Percentiles rank a stretch among this genome's conserved stretches.
Conservation (phyloP, 2,329 filamentous ascomycete genomes). For the Coleophoma eucalyptorum region DNA sequence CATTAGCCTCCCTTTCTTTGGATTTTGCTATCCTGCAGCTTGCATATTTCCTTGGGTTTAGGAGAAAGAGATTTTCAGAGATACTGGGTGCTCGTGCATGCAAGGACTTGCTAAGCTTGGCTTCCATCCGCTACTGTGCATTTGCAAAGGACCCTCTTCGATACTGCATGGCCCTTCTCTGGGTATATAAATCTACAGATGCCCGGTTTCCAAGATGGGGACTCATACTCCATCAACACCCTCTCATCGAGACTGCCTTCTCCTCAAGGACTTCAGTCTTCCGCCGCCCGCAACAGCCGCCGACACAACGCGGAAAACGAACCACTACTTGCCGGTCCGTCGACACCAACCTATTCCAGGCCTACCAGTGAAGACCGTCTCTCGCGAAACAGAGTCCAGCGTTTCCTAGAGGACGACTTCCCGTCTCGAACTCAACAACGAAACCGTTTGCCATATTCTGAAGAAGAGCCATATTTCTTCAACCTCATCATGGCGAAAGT, state of each 20-base stretch:
- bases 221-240: not conserved
- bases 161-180: not conserved
- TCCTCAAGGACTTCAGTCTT: not conserved
- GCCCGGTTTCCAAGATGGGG: not conserved
- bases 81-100: too few species aligned
- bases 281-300: not conserved
- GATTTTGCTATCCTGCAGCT: too few species aligned
- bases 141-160: too few species aligned
- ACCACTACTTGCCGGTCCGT: slow-evolving; percentile 15
- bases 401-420: not conserved
- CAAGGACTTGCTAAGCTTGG: too few species aligned
- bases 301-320: slow-evolving; percentile 6
- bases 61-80: too few species aligned
- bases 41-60: too few species aligned
- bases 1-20: too few species aligned
- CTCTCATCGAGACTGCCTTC: not conserved
- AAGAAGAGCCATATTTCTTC: slow-evolving; percentile 29
- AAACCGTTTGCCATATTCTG: not conserved
- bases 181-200: slow-evolving; percentile 2
- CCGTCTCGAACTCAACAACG: not conserved
- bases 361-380: slow-evolving; percentile 7
- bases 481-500: slow-evolving; percentile 35
- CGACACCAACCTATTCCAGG: slow-evolving; percentile 1
- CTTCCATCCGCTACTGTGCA: too few species aligned
- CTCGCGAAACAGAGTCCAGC: too few species aligned